phyloP scores from a whole-genome alignment of 306 rosid genomes.

The Heteromeles arbutifolia region DNA sequence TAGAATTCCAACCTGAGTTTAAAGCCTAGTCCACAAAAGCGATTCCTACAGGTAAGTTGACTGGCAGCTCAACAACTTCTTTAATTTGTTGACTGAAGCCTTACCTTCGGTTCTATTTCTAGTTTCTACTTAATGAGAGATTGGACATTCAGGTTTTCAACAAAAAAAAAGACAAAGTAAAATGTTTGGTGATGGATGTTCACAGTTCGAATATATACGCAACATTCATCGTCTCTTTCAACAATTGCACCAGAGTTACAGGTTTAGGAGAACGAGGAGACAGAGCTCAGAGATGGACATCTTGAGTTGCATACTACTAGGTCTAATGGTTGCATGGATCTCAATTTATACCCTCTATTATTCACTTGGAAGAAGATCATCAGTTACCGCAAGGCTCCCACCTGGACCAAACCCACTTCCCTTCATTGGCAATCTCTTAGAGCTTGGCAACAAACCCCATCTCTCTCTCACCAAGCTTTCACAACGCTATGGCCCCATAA shows the following conservation, averaged over 20 bases:
- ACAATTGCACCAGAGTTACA: not conserved
- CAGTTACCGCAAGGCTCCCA: constrained; percentile 8
- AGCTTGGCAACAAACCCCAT: constrained; percentile 41
- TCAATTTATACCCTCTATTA: constrained; percentile 4
- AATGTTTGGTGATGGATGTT: too few relatives aligned
- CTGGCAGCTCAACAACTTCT: too few relatives aligned
- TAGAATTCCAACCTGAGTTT: too few relatives aligned
- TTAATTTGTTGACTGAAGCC: too few relatives aligned
- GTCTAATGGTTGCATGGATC: not conserved
- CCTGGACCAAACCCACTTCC: constrained; percentile 49
- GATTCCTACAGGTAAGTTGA: too few relatives aligned
- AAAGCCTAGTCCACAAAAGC: too few relatives aligned
- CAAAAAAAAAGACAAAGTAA: too few relatives aligned
- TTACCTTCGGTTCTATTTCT: too few relatives aligned
- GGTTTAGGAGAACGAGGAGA: not conserved
- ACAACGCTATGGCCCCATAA: constrained; percentile 26
- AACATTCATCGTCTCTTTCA: too few relatives aligned
- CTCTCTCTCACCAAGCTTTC: constrained; percentile 27
- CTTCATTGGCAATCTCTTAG: constrained; percentile 45
- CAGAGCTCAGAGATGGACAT: not conserved
- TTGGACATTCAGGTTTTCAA: too few relatives aligned
- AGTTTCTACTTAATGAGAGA: too few relatives aligned
- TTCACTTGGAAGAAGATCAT: not conserved
- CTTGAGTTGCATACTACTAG: not conserved
- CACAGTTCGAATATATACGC: too few relatives aligned